Percentiles rank a stretch among this genome's conserved stretches.
These are phyloP conservation scores for Fragaria ananassa DNA, from an alignment of 306 rosid species.

Conservation along the genomic window DNA sequence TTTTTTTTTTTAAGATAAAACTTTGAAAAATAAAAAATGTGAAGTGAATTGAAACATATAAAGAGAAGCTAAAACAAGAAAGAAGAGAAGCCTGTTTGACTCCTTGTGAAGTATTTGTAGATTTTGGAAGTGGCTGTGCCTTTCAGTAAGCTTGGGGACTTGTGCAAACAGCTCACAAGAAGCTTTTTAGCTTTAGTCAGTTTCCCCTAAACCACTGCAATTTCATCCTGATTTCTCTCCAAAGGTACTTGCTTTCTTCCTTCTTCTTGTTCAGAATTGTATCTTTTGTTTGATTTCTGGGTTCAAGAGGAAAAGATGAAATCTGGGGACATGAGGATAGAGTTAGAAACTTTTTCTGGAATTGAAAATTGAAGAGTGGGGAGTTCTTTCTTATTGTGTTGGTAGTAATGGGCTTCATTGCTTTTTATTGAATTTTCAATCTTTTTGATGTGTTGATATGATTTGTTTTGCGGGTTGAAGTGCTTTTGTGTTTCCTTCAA, in stretches of 20 bases:
- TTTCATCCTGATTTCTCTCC: conserved; percentile 2
- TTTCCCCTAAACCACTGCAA: background rate
- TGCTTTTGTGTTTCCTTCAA: background rate
- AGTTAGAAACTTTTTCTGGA: background rate
- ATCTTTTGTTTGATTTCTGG: background rate
- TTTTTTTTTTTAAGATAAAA: background rate
- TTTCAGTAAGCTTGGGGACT: background rate
- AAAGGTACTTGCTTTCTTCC: conserved; percentile 1
- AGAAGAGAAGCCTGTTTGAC: background rate
- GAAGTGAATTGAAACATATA: background rate
- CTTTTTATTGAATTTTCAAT: background rate
- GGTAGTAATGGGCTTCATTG: background rate
- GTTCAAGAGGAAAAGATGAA: conserved; percentile 1
- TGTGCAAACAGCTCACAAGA: background rate
- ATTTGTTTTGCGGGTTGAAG: conserved; percentile 5
- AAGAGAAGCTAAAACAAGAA: background rate
- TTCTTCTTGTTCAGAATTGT: background rate
- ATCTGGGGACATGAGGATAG: background rate
- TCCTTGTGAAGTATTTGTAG: background rate
- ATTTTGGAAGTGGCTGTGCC: background rate
- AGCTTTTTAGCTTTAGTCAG: background rate
- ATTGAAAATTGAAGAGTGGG: background rate
- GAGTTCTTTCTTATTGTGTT: background rate
- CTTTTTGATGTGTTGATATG: background rate
- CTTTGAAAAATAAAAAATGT: background rate